Base-by-base conservation (phyloP, 805 yeast species). In the Ogataea methanolica region DNA sequence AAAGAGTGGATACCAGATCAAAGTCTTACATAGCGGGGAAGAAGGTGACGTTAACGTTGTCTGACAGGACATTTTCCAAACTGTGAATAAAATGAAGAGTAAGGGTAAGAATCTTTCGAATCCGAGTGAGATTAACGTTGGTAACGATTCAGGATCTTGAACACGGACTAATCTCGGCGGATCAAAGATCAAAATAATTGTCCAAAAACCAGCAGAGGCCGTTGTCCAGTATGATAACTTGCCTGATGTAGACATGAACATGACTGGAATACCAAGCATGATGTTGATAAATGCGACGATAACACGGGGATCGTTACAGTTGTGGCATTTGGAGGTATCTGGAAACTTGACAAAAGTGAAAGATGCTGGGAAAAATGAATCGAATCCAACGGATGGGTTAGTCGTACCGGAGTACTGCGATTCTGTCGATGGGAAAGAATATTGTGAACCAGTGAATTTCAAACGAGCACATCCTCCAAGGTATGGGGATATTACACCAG, bases 401-500 rank as follows among this genome's bases (percentile, higher is more conserved):
- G 43, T 39, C 4, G 82, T 79, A 1, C 80, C 80, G 11, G 39
- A 37, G 54, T 76, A 44, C 19, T 65, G 65, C 1, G 89, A 88
- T 12, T 58, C 47, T 1, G 70, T 57, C 0, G 82, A 62, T 0
- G 69, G 69, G 56, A 86, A 90, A 1, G 55, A 47, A 2, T 63
- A 61, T 41, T 75, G 76, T 2, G 77, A 67, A 6, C 92, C 89
- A 8, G 66, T 59, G 62, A 79, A 83, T 2, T 80, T 67, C 16
- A 86, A 54, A 43, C 75, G 71, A 1, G 87, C 90, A 61, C 92
- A 85, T 0, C 96, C 97, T 2, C 98, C 98, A 48, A 69, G 70
- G 26, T 73, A 59, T 14, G 92, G 83, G 0, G 94, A 83, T 0
- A 90, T 68, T 0, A 83, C 64, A 1, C 97, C 97, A 2, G 91